Base-by-base conservation (phyloP, 345 rosid genomes). In the Linum usitatissimum region DNA sequence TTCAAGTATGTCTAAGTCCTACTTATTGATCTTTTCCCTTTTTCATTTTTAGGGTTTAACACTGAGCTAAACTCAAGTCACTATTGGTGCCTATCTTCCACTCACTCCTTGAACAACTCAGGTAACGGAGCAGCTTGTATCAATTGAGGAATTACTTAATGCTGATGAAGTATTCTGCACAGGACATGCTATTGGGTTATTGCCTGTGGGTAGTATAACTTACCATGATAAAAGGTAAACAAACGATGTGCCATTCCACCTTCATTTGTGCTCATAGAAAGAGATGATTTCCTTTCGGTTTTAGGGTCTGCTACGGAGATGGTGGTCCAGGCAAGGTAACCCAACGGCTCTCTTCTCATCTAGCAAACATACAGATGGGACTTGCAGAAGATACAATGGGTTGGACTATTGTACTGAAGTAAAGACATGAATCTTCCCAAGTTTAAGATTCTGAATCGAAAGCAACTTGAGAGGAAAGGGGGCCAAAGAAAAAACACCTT, bases 131-230 rank as follows among this genome's bases (percentile, higher is more conserved):
- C 65, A 65, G 13, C 67, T 53, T 9, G 30, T 78, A 54, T 53
- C 78, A 17, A 67, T 74, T 14, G 72, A 74, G 62, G 78, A 78
- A 71, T 57, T 75, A 19, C 51, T 64, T 40, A 65, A 36, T 34
- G 74, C 78, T 9, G 78, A 74, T 53, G 78, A 77, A 71, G 76
- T 64, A 30, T 71, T 77, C 63, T 66, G 73, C 49, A 60, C 64
- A 4, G 78, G 68, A 61, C 69, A 45, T 66, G 74, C 68, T 20
- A 14, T 61, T 60, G 67, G 65, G 39, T 64, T 74, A 9, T 36
- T 61, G 38, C 76, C 76, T 13, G 70, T 74, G 17, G 72, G 72
- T 54, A 63, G 72, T 67, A 57, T 78, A 7, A 63, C 74, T 20
- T 61, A 69, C 68, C 54, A 30, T 60, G 68, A 21, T 12, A 63